These are phyloP conservation scores for Penicillium subrubescens DNA, from an alignment of 495 filamentous ascomycete species.

Conservation along the genomic window DNA sequence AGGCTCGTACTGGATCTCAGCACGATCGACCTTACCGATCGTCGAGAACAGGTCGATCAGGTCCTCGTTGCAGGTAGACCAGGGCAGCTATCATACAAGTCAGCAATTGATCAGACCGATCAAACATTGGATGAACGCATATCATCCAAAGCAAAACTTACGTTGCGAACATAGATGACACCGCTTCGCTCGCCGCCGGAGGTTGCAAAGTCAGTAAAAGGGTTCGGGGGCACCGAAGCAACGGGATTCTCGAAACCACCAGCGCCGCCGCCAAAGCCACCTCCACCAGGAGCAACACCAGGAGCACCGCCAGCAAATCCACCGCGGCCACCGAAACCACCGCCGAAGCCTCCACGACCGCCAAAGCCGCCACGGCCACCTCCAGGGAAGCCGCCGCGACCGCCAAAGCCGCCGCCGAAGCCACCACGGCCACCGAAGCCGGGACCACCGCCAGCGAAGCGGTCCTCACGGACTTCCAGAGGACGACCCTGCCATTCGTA, in stretches of 20 bases:
- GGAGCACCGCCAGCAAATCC: constrained; percentile 29
- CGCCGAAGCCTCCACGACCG: constrained; percentile 45
- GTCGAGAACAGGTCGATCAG: constrained; percentile 94
- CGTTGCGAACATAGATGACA: constrained; percentile 94
- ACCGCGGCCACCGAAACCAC: constrained; percentile 40
- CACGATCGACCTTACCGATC: constrained; percentile 95
- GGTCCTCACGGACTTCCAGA: constrained; percentile 94
- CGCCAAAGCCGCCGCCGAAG: constrained; percentile 41
- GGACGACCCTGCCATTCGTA: constrained; percentile 97
- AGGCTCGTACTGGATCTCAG: constrained; percentile 97
- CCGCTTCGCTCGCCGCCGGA: constrained; percentile 81
- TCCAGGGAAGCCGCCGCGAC: constrained; percentile 46
- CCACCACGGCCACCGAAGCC: constrained; percentile 51
- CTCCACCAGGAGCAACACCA: constrained; percentile 24
- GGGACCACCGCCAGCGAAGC: constrained; percentile 71
- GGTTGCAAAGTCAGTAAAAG: constrained; percentile 93
- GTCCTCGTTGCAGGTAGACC: constrained; percentile 98
- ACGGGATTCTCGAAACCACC: constrained; percentile 45
- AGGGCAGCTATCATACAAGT: constrained; percentile 69
- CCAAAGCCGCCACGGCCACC: constrained; percentile 51
- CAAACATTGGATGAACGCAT: no score
- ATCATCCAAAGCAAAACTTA: constrained; percentile 52
- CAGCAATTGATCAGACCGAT: not conserved
- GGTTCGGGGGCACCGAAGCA: constrained; percentile 68
- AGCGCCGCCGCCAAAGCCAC: constrained; percentile 36